phyloP scores from a whole-genome alignment of 306 rosid genomes.

The Pueraria montana region DNA sequence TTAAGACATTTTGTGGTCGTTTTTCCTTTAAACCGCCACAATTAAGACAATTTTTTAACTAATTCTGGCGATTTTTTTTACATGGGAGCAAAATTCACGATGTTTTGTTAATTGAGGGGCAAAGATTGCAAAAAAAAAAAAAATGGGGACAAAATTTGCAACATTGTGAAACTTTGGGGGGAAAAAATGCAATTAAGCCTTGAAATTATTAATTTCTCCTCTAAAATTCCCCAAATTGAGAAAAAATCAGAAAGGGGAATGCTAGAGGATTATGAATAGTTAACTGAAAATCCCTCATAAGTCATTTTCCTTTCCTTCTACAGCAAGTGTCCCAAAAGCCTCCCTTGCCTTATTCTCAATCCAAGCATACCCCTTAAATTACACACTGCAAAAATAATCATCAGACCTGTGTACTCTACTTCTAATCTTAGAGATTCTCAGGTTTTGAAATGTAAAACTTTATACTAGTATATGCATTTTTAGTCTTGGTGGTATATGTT shows the following conservation, averaged over 20 bases:
- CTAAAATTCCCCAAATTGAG: slow-evolving; percentile 8
- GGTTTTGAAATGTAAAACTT: not conserved
- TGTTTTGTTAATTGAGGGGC: too few relatives aligned
- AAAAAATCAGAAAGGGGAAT: not conserved
- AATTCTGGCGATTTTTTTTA: too few relatives aligned
- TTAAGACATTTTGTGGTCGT: too few relatives aligned
- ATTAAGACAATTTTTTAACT: too few relatives aligned
- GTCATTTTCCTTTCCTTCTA: not conserved
- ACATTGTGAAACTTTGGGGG: too few relatives aligned
- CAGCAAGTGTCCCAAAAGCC: not conserved
- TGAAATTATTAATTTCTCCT: slow-evolving; percentile 19
- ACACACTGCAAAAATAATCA: not conserved
- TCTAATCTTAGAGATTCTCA: slow-evolving; percentile 5
- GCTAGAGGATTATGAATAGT: not conserved
- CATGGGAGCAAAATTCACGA: too few relatives aligned
- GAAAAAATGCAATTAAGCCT: too few relatives aligned
- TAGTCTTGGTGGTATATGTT: not conserved
- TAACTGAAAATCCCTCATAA: not conserved
- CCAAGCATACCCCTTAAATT: not conserved
- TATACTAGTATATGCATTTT: not conserved
- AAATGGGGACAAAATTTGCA: too few relatives aligned
- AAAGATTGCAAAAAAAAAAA: too few relatives aligned
- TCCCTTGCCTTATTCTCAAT: not conserved
- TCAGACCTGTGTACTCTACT: not conserved
- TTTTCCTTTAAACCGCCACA: too few relatives aligned